Conservation (phyloP, 2,329 filamentous ascomycete genomes). For the Coniochaeta prunicola region DNA sequence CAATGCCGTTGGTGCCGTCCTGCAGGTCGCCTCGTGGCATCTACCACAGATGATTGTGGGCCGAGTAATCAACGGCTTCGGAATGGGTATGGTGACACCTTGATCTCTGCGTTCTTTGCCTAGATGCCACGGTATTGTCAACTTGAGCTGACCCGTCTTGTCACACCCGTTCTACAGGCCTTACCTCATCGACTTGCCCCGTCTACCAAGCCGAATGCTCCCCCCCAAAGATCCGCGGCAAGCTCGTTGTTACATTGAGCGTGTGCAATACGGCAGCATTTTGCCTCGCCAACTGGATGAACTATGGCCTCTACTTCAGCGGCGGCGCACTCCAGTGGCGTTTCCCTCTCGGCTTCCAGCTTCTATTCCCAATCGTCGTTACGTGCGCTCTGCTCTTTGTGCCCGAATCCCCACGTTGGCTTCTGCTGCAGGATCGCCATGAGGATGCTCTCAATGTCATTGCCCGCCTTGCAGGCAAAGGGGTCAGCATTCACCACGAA, state of each 20-base stretch:
- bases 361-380: slow-evolving; percentile 28
- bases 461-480: slow-evolving; percentile 47
- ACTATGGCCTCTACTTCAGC: slow-evolving; percentile 30
- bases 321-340: slow-evolving; percentile 26
- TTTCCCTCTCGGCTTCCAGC: slow-evolving; percentile 27
- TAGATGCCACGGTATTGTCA: no score
- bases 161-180: no score
- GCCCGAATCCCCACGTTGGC: slow-evolving; percentile 44
- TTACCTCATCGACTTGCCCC: slow-evolving; percentile 26
- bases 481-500: slow-evolving; percentile 14
- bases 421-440: slow-evolving; percentile 42
- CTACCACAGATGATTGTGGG: slow-evolving; percentile 33
- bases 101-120: no score
- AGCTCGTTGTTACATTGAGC: slow-evolving; percentile 33
- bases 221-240: slow-evolving; percentile 28
- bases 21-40: slow-evolving; percentile 25
- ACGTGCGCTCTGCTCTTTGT: slow-evolving; percentile 20
- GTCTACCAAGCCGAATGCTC: slow-evolving; percentile 25
- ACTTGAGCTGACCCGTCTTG: no score
- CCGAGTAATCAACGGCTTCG: slow-evolving; percentile 32
- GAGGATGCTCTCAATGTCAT: slow-evolving; percentile 50
- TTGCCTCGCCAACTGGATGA: slow-evolving; percentile 40
- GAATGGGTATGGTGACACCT: slow-evolving; percentile 18
- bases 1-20: slow-evolving; percentile 25
- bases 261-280: slow-evolving; percentile 33